phyloP scores from a whole-genome alignment of 495 filamentous ascomycete genomes.

The Xylaria acuta region DNA sequence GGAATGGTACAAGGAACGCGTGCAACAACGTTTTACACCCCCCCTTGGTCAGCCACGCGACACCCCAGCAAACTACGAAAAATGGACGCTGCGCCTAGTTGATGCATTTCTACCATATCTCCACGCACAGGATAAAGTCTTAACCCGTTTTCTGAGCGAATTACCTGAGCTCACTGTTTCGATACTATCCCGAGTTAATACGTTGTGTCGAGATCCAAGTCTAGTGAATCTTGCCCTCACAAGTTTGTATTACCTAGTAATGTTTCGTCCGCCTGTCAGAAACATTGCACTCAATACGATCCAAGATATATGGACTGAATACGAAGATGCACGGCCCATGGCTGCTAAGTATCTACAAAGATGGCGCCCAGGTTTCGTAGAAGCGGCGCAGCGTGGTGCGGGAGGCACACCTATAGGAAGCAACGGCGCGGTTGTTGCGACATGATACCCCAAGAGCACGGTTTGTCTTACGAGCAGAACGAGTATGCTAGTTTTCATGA shows the following conservation, averaged over 20 bases:
- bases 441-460: constrained; percentile 23
- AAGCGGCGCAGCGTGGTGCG: constrained; percentile 39
- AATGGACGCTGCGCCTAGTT: constrained; percentile 78
- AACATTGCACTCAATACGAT: constrained; percentile 81
- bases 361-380: constrained; percentile 59
- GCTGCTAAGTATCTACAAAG: constrained; percentile 60
- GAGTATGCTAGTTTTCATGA: constrained; percentile 7
- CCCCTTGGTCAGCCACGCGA: constrained; percentile 35
- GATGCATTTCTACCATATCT: constrained; percentile 89
- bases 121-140: constrained; percentile 82
- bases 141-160: constrained; percentile 91
- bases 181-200: constrained; percentile 76
- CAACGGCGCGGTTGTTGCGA: constrained; percentile 21
- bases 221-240: constrained; percentile 57
- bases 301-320: constrained; percentile 84
- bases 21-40: constrained; percentile 55
- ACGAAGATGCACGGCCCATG: constrained; percentile 62
- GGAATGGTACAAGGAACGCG: constrained; percentile 94
- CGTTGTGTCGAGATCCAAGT: constrained; percentile 87
- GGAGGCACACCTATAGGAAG: constrained; percentile 18
- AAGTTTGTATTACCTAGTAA: constrained; percentile 71
- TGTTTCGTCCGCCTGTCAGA: constrained; percentile 83
- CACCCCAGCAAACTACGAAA: constrained; percentile 71
- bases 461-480: neutral
- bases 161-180: constrained; percentile 77